Conservation (phyloP, 1,139 yeast species). For the Saccharomycopsis hybrid region DNA sequence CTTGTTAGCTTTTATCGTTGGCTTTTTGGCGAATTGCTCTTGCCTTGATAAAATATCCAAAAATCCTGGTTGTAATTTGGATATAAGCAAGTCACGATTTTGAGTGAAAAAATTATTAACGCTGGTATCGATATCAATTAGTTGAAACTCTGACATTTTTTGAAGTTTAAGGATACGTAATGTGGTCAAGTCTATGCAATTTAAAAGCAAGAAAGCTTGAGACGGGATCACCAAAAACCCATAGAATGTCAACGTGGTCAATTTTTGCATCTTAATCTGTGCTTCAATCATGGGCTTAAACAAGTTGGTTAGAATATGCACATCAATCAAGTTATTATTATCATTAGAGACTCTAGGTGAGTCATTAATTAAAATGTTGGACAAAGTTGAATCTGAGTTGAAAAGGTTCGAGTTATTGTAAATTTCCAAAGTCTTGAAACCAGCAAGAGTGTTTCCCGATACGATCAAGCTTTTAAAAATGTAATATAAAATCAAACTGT, state of each 20-base stretch:
- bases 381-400: constrained; percentile 8
- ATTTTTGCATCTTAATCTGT: not conserved
- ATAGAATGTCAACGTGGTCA: constrained; percentile 1
- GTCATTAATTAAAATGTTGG: constrained; percentile 8
- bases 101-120: constrained; percentile 4
- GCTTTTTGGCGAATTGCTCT: too few relatives aligned
- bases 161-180: constrained; percentile 2
- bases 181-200: constrained; percentile 1
- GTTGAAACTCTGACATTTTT: constrained; percentile 11
- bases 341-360: not conserved
- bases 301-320: constrained; percentile 7
- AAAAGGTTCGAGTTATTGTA: constrained; percentile 9
- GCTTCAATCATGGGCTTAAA: constrained; percentile 8
- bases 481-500: constrained; percentile 11
- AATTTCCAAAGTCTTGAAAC: constrained; percentile 2
- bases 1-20: not conserved
- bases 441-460: constrained; percentile 5
- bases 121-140: not conserved
- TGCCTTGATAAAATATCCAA: constrained; percentile 2
- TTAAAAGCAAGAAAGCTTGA: constrained; percentile 5
- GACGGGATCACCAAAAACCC: constrained; percentile 10
- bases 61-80: constrained; percentile 10
- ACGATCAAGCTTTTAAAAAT: constrained; percentile 10
- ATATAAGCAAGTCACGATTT: constrained; percentile 3
- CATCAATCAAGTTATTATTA: constrained; percentile 1